Conservation (phyloP, 371 early-diverging fungal species). For the Lichtheimia ramosa region DNA sequence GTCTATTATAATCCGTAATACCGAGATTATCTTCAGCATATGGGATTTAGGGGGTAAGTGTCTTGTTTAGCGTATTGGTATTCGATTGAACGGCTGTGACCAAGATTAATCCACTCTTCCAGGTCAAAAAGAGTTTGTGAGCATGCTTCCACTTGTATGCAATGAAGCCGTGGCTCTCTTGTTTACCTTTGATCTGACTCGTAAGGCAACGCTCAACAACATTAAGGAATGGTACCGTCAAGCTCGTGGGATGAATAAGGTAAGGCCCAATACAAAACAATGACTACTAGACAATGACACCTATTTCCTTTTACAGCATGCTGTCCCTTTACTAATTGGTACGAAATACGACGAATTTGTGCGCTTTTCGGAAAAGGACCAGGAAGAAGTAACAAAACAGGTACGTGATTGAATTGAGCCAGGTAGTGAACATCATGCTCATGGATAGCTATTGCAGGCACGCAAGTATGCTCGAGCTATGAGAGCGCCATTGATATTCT, state of each 20-base stretch:
- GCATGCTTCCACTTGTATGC: conserved; percentile 96
- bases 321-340: conserved; percentile 93
- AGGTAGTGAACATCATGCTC: not conserved
- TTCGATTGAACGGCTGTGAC: conserved; percentile 7
- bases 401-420: conserved; percentile 28
- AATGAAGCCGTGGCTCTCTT: conserved; percentile 94
- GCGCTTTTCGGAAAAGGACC: conserved; percentile 77
- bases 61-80: not conserved
- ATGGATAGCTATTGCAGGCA: conserved; percentile 49
- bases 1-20: conserved; percentile 86
- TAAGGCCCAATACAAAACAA: conserved; percentile 5
- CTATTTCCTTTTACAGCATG: conserved; percentile 55
- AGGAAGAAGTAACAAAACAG: conserved; percentile 91
- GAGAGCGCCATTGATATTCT: conserved; percentile 93
- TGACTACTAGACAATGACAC: no score
- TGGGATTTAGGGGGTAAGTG: conserved; percentile 98
- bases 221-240: conserved; percentile 97
- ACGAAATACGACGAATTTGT: conserved; percentile 96
- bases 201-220: conserved; percentile 89
- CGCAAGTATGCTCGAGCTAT: conserved; percentile 90
- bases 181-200: conserved; percentile 95
- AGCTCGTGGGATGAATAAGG: conserved; percentile 94
- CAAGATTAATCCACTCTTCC: not conserved
- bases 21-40: conserved; percentile 96
- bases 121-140: conserved; percentile 95